Conservation (phyloP, 345 rosid species). For the Raphanus sativus region DNA sequence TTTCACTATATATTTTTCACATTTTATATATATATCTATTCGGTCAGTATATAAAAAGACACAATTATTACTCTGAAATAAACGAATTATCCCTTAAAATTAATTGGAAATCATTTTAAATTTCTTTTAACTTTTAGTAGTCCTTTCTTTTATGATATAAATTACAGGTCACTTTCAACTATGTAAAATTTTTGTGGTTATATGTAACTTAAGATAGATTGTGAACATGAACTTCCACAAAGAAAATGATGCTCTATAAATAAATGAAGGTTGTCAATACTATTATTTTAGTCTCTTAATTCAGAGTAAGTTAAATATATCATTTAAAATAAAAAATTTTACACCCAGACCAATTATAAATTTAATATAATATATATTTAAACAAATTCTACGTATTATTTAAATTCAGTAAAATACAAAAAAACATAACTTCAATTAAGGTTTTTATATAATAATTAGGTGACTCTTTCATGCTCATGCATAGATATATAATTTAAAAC, state of each 20-base stretch:
- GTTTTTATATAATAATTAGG: background rate
- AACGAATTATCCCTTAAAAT: no score
- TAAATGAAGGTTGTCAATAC: background rate
- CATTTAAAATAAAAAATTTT: background rate
- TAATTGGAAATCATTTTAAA: no score
- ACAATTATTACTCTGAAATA: no score
- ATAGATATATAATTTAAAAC: no score
- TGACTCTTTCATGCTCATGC: no score
- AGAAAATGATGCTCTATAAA: background rate
- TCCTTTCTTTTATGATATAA: no score
- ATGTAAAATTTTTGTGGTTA: background rate
- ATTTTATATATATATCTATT: no score
- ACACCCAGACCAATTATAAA: background rate
- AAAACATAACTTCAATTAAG: background rate
- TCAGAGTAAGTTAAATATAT: background rate
- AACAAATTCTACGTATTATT: background rate
- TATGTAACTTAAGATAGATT: background rate
- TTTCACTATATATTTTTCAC: no score
- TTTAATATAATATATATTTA: background rate
- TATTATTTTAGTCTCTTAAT: background rate
- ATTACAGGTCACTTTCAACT: background rate
- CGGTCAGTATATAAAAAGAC: no score
- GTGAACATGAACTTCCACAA: background rate
- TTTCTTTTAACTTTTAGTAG: no score
- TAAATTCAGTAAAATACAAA: background rate